Evolutionary conservation across 2,329 filamentous ascomycete genomes (phyloP), one percentile per base, ranked within the genome.

Genomic region (Lasiodiplodia gonubiensis): DNA sequence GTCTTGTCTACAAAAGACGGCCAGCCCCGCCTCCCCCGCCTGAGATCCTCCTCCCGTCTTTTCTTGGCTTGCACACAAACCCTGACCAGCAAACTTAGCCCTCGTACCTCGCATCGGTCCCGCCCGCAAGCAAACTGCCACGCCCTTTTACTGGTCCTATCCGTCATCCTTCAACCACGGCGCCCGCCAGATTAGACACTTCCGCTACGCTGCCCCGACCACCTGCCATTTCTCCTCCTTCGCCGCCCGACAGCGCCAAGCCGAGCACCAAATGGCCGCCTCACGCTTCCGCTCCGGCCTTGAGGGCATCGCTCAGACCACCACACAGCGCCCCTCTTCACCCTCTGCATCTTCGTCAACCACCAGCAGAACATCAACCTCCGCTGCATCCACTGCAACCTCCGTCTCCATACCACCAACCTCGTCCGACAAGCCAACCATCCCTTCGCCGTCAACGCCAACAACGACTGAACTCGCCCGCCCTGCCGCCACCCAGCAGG

Each of bases 81-180:
- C 27, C 16, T 61, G 57, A 61, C 57, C 30, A 61, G 42, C 57
- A 49, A 61, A 27, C 55, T 42, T 33, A n/a, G 23, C 55, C 23
- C 25, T 25, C 14, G 14, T n/a, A 18, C 49, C 57, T 61, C 57
- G 42, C 57, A 18, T 5, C 25, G 16, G 14, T 37, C 6, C 12
- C 54, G 27, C 8, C 18, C 42, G 42, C 42, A 48, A 46, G 27
- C 27, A 48, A 10, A 60, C 57, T 18, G 12, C 42, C 39, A 11
- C 39, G 11, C 25, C 57, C 7, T 21, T 21, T 11, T 61, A 33
- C 25, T 61, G 25, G 16, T 49, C 39, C 16, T 48, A 33, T 5
- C 39, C 42, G 14, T 25, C 42, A 2, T 27, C 55, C 4, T 18
- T n/a, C 7, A 14, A 27, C 21, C 35, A 25, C 35, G 55, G 37